phyloP scores from a whole-genome alignment of 2,329 filamentous ascomycete species.

The Hymenoscyphus fructigenus region DNA sequence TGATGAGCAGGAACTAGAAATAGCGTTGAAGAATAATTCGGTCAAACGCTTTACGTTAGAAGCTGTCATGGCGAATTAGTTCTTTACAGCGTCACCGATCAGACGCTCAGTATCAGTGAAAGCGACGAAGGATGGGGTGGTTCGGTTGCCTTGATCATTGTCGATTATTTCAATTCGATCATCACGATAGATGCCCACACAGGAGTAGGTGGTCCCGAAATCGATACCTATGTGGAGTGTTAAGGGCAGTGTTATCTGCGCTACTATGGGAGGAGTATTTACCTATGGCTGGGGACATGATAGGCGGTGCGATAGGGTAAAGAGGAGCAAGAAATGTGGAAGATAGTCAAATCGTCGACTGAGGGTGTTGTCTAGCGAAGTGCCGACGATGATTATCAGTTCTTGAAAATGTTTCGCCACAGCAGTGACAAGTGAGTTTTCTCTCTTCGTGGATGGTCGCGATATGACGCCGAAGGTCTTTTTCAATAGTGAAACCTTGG shows the following conservation, averaged over 20 bases:
- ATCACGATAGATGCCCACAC: conserved; percentile 87
- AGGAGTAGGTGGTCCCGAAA: conserved; percentile 91
- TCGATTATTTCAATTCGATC: conserved; percentile 78
- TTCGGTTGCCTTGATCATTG: conserved; percentile 84
- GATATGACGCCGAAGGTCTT: too few species aligned
- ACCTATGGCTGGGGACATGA: conserved; percentile 28
- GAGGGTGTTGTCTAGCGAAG: too few species aligned
- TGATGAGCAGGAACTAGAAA: too few species aligned
- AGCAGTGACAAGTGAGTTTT: too few species aligned
- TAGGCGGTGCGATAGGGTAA: conserved; percentile 10
- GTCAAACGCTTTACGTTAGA: conserved; percentile 99
- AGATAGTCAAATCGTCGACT: too few species aligned
- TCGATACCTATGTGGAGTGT: conserved; percentile 66
- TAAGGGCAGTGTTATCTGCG: conserved; percentile 12
- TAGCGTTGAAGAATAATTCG: too few species aligned
- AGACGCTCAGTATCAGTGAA: conserved; percentile 97
- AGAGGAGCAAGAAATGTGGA: too few species aligned
- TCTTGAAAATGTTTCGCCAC: too few species aligned
- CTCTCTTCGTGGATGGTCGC: too few species aligned
- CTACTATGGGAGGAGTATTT: conserved; percentile 13
- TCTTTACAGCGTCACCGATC: conserved; percentile 97
- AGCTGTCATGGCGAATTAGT: conserved; percentile 97
- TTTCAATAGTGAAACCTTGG: too few species aligned
- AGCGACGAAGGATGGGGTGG: conserved; percentile 81
- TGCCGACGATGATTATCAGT: too few species aligned